Base-by-base conservation (phyloP, 2,329 filamentous ascomycete species). In the Arthrobotrys sinensis region DNA sequence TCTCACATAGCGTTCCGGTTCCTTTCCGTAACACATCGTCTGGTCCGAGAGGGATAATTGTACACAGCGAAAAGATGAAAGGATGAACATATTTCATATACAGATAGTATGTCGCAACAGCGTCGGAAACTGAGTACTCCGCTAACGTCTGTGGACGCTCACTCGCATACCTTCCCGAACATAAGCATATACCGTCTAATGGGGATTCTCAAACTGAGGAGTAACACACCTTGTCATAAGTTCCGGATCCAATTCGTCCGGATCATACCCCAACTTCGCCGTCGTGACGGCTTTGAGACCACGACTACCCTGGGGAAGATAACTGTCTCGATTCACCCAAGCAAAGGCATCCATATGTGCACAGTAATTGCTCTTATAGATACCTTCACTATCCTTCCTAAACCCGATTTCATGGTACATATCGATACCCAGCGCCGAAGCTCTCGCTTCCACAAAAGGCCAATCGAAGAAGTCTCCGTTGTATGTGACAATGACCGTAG, bases 1-100 rank as follows among this genome's bases (percentile, higher is more conserved):
- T 99, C 86, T 99, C 96, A 84, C 96, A 99, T n/a, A 99, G 89
- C 0, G 96, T 99, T 84, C 96, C 96, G 0, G 96, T 99, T 83
- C 96, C 96, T 84, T 99, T 99, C 81, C 96, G 90, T 82, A 98
- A 85, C 0, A 94, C 93, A 83, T 98, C 96, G 82, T 99, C 95
- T 38, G 94, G 93, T 52, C 93, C 93, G 0, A 99, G 88, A 0
- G 96, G 96, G 83, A 99, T 88, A 85, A 99, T 97, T 0, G 94
- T 99, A 85, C 96, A 99, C 0, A 99, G 87, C 0, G 96, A 98
- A 88, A 99, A 99, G 84, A 99, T 96, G 86, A 99, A 99, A 2
- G 96, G 96, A 84, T 99, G 96, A n/a, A 99, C 93, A 84, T 99
- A 99, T 91, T 99, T 99, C 96, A 99, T 99, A 88, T 99, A 99